Base-by-base conservation (phyloP, 2,329 filamentous ascomycete species). In the Pseudohalonectria lignicola region DNA sequence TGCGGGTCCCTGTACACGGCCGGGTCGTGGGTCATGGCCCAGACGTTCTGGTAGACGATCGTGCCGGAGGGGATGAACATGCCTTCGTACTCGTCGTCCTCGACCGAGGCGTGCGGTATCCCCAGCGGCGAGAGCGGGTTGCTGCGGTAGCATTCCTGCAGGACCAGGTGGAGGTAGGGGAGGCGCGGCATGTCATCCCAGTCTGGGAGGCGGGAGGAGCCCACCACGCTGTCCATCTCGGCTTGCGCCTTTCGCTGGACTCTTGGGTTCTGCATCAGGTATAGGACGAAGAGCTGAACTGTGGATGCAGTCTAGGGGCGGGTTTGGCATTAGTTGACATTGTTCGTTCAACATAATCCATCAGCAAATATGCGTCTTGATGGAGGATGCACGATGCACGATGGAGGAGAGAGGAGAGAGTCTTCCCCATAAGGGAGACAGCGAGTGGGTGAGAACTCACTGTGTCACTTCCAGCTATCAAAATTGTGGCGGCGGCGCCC, bases 21-120 rank as follows among this genome's bases (percentile, higher is more conserved):
- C 28, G 49, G 49, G 20, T 62, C 58, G 19, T 55, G 52, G 28
- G 57, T 55, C 47, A 65, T 56, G 15, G 55, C 59, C 55, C 61
- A 64, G 8, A 56, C 51, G 36, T 66, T 67, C 16, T 54, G 46
- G 19, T 67, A 53, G 9, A 71, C 47, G 3, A 55, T 56, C 0
- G 64, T 55, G 4, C 60, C 62, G 39, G 59, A 60, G 2, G 68
- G 67, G 36, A 73, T 64, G 32, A 54, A 53, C 42, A 61, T 59
- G 11, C 64, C 66, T 10, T 62, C 50, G 45, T 65, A 66, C 18
- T 53, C 43, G 37, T 63, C 55, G 31, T 64, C 62, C 25, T 50
- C 49, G n/a, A 56, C 48, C 11, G 59, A 53, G 28, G 60, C 59
- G 39, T 66, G 60, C 0, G 66, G 64, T 5, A 58, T 51, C 2